Conservation (phyloP, 2,329 filamentous ascomycete species). For the Monascus ruber region DNA sequence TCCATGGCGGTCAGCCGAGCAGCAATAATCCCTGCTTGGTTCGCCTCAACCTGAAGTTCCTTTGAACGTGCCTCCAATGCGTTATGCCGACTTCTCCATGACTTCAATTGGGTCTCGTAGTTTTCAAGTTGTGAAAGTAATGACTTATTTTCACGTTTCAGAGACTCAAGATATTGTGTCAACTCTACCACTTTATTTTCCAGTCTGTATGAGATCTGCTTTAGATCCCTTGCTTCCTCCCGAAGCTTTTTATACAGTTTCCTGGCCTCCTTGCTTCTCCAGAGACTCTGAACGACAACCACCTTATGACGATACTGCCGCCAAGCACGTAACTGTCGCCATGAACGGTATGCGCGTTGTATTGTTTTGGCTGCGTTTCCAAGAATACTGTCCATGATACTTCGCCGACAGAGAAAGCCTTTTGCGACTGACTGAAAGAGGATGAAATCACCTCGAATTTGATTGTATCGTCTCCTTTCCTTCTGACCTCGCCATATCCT, state of each 20-base stretch:
- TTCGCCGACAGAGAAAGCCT: constrained; percentile 79
- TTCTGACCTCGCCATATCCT: constrained; percentile 89
- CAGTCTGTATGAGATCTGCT: constrained; percentile 98
- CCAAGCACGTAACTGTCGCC: constrained; percentile 69
- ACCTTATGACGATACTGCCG: constrained; percentile 82
- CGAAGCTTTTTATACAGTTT: constrained; percentile 79
- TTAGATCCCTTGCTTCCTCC: constrained; percentile 93
- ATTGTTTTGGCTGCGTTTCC: constrained; percentile 86
- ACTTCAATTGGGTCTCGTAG: constrained; percentile 92
- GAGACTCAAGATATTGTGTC: constrained; percentile 80
- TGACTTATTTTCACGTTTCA: constrained; percentile 90
- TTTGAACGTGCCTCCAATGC: constrained; percentile 80
- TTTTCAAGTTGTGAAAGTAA: constrained; percentile 82
- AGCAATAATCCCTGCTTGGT: constrained; percentile 91
- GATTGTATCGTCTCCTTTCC: constrained; percentile 68
- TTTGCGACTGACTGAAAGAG: constrained; percentile 83
- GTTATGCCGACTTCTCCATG: constrained; percentile 87
- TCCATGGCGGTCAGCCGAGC: constrained; percentile 86
- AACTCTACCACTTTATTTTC: constrained; percentile 99
- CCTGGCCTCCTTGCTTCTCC: constrained; percentile 74
- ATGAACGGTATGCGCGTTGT: constrained; percentile 78
- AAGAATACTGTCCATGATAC: constrained; percentile 86
- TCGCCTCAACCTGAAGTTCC: constrained; percentile 90
- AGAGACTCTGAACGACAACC: constrained; percentile 80
- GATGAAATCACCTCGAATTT: constrained; percentile 72